Conservation (phyloP, 805 yeast genomes). For the Lachancea sp. region DNA sequence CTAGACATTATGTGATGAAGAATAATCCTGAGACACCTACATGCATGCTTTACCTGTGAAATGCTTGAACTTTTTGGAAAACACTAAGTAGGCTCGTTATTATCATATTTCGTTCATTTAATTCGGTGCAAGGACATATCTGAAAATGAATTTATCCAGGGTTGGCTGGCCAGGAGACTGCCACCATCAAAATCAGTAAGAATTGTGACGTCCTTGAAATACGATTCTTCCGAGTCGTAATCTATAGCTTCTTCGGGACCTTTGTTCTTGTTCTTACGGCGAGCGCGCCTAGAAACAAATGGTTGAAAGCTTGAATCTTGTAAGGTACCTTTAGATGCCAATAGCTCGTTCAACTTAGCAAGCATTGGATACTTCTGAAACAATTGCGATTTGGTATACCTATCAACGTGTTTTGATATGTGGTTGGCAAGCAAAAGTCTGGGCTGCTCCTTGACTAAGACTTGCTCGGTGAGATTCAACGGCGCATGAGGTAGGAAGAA, state of each 20-base stretch:
- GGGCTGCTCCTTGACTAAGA: slow-evolving; percentile 35
- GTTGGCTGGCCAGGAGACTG: slow-evolving; percentile 16
- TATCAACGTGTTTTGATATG: slow-evolving; percentile 46
- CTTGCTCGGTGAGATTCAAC: slow-evolving; percentile 41
- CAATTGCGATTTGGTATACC: slow-evolving; percentile 40
- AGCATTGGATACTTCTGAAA: slow-evolving; percentile 39
- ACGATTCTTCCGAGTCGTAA: slow-evolving; percentile 17
- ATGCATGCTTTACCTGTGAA: too few relatives aligned
- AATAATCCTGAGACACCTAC: too few relatives aligned
- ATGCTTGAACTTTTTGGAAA: too few relatives aligned
- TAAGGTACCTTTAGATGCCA: not conserved
- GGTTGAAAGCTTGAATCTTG: slow-evolving; percentile 20
- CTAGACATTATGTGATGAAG: too few relatives aligned
- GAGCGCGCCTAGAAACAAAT: slow-evolving; percentile 19
- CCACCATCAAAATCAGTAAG: slow-evolving; percentile 25
- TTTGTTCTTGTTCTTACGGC: slow-evolving; percentile 15
- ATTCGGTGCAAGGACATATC: slow-evolving; percentile 43
- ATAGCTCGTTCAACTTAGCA: slow-evolving; percentile 31
- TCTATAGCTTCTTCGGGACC: slow-evolving; percentile 18
- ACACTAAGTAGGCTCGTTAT: too few relatives aligned
- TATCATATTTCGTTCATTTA: too few relatives aligned
- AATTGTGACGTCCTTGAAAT: slow-evolving; percentile 19
- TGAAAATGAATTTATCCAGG: slow-evolving; percentile 48
- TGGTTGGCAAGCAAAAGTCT: slow-evolving; percentile 45
- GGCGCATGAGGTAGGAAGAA: slow-evolving; percentile 78